Evolutionary conservation across 495 filamentous ascomycete species (phyloP), one percentile per base, ranked within the genome.

Genomic region (Penicillium crystallinum): DNA sequence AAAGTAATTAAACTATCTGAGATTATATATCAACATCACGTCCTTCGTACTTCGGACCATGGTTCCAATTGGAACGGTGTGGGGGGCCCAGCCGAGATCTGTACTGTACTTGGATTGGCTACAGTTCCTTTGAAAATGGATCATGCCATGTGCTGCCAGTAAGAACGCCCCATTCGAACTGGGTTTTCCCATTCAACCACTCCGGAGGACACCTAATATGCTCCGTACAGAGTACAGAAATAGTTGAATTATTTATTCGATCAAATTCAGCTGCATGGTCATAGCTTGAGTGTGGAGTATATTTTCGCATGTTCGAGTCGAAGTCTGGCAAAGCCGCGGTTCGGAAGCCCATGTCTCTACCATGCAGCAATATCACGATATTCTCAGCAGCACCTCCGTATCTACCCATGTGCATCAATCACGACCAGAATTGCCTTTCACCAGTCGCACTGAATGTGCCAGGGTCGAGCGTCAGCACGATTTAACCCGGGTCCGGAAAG

Each of bases 131-230:
- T 40, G 27, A 9, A 22, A 17, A 41, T 38, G 34, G 47, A 29
- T 50, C 37, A 41, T 40, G 19, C 48, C 37, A 50, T 50, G 15
- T 15, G 11, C 34, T 38, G 25, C 36, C 35, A 41, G n/a, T 33
- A 5, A 47, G 34, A 47, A 10, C 36, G 27, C 18, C 19, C 14
- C 37, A 18, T 33, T 18, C 3, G 15, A 19, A 22, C 4, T 27
- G n/a, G 27, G 17, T 4, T n/a, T 19, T n/a, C n/a, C n/a, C n/a
- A n/a, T n/a, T n/a, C n/a, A n/a, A n/a, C n/a, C n/a, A n/a, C n/a
- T n/a, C n/a, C n/a, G n/a, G n/a, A n/a, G n/a, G n/a, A n/a, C n/a
- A n/a, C n/a, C n/a, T n/a, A n/a, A n/a, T n/a, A n/a, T n/a, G n/a
- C n/a, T n/a, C n/a, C n/a, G n/a, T n/a, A n/a, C n/a, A n/a, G n/a